Evolutionary conservation across 345 rosid genomes (phyloP).

Genomic region (Lumnitzera racemosa): DNA sequence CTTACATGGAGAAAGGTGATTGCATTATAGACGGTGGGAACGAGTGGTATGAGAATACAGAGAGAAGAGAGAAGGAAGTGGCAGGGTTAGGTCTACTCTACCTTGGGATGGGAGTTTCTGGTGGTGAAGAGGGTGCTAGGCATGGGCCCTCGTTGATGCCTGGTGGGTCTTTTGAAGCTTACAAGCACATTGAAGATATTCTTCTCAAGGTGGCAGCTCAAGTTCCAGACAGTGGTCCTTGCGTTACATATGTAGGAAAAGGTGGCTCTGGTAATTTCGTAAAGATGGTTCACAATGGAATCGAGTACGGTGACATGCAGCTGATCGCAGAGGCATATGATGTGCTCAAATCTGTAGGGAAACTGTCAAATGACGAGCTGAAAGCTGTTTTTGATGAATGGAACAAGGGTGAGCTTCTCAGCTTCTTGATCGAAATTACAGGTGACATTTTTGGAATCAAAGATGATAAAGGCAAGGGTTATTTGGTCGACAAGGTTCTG

Average conservation of each 20-base stretch:
- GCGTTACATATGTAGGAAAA: constrained; percentile 82
- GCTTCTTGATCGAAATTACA: constrained; percentile 93
- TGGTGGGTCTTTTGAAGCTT: constrained; percentile 87
- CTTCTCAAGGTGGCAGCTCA: constrained; percentile 93
- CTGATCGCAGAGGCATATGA: constrained; percentile 91
- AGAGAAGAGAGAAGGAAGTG: constrained; percentile 74
- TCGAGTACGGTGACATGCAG: constrained; percentile 97
- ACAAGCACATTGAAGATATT: constrained; percentile 79
- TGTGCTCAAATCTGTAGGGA: constrained; percentile 79
- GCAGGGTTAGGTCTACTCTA: constrained; percentile 68
- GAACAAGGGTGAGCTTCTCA: constrained; percentile 92
- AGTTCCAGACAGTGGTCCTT: constrained; percentile 88
- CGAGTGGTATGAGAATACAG: constrained; percentile 96
- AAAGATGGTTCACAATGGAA: constrained; percentile 95
- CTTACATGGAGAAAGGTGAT: constrained; percentile 84
- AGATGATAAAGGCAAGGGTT: constrained; percentile 81
- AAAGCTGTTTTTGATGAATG: constrained; percentile 63
- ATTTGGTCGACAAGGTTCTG: constrained; percentile 86
- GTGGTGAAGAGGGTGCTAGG: constrained; percentile 98
- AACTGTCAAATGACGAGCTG: constrained; percentile 79
- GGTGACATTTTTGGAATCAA: constrained; percentile 80
- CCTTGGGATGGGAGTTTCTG: constrained; percentile 98
- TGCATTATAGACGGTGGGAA: constrained; percentile 97
- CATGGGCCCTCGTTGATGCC: constrained; percentile 94
- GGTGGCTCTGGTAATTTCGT: constrained; percentile 97